Evolutionary conservation across 2,329 filamentous ascomycete species (phyloP), one percentile per base, ranked within the genome.

Genomic region (Epichloe baconii): DNA sequence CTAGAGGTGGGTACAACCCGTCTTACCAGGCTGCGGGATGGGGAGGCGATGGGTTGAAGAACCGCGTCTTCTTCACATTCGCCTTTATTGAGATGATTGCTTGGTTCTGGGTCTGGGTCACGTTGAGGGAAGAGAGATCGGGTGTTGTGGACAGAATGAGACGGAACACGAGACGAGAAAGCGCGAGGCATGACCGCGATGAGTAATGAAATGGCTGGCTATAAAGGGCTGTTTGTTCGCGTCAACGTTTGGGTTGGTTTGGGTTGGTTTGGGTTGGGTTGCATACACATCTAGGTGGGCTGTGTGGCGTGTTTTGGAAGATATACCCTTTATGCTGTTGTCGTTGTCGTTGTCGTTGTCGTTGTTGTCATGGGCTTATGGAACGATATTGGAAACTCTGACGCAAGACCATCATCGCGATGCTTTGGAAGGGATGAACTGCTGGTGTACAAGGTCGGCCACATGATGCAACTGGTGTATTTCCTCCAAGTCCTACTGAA

Each of bases 91-190:
- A 96, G 72, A 79, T 88, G 65, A 74, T 88, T 57, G 77, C 78
- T 54, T 95, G 89, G 88, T 89, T 95, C 67, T 95, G 89, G 89
- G 81, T 80, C 23, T 88, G 82, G 75, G 74, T 83, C 34, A 85
- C 80, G 4, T 65, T 88, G 59, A 73, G 80, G 49, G 85, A 88
- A 61, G 85, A 88, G 71, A 62, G 69, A n/a, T 56, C 60, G 4
- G 68, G 64, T 19, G 61, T 78, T 3, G 52, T 71, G 10, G 60
- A 60, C 7, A 68, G 67, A 55, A 71, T 72, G 62, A 53, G 44
- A 21, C 64, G 61, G 56, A 64, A 42, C 21, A 31, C 47, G 17
- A 14, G 42, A 5, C 38, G 47, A 37, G 34, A 23, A 17, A 36
- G 42, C 17, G 54, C 48, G 50, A 54, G 62, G 44, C 49, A 50